These are phyloP conservation scores for Fusarium sp. DNA, from an alignment of 2,329 filamentous ascomycete genomes.

Conservation along the genomic window DNA sequence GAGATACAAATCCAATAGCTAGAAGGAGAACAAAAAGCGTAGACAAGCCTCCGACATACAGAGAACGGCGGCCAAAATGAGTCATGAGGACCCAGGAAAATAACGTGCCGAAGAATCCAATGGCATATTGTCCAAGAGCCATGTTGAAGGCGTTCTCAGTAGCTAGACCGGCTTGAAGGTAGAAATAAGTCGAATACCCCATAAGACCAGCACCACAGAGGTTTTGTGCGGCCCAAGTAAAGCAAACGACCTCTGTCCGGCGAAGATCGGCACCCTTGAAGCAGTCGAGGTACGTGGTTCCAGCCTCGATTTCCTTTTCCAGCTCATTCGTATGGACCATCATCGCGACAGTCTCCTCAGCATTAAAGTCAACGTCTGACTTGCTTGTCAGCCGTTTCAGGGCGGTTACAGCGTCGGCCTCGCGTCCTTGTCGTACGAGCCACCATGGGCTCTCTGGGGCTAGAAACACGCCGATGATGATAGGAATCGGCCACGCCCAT, in stretches of 20 bases:
- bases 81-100: conserved; percentile 52
- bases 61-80: conserved; percentile 15
- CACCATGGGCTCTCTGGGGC: not conserved
- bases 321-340: conserved; percentile 30
- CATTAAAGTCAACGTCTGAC: conserved; percentile 7
- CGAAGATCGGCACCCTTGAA: conserved; percentile 60
- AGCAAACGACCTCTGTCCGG: conserved; percentile 57
- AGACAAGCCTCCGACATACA: conserved; percentile 54
- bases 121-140: conserved; percentile 49
- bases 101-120: conserved; percentile 56
- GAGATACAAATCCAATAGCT: not conserved
- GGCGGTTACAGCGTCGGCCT: not conserved
- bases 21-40: not conserved
- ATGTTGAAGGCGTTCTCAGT: conserved; percentile 53
- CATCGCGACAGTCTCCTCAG: conserved; percentile 26
- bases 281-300: conserved; percentile 54
- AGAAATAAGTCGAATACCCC: conserved; percentile 58
- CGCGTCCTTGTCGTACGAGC: not conserved
- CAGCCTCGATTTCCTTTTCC: conserved; percentile 22
- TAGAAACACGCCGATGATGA: not conserved
- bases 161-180: conserved; percentile 56
- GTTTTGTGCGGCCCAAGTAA: conserved; percentile 54
- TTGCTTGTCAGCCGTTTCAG: not conserved
- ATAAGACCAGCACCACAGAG: conserved; percentile 52
- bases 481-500: not conserved